phyloP scores from a whole-genome alignment of 108 stramenopile species.

The Nitzschia palea region DNA sequence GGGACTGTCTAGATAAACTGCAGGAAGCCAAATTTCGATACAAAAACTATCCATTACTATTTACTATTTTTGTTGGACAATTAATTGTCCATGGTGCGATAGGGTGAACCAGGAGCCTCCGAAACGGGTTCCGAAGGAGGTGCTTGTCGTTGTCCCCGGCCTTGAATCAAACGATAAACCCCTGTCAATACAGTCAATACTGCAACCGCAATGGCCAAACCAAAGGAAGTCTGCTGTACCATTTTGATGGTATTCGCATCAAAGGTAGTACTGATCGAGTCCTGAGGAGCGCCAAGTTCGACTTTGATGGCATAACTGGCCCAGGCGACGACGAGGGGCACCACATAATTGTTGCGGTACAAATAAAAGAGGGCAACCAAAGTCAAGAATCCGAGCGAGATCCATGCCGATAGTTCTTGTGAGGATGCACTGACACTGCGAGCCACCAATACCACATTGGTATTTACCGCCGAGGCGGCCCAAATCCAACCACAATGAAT shows the following conservation, averaged over 20 bases:
- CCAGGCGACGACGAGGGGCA: constrained; percentile 69
- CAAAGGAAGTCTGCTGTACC: neutral
- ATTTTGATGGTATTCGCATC: constrained; percentile 20
- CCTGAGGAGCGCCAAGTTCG: constrained; percentile 51
- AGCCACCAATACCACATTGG: constrained; percentile 66
- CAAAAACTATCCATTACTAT: too few species aligned
- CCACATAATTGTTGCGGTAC: constrained; percentile 40
- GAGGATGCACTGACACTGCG: constrained; percentile 23
- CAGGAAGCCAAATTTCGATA: too few species aligned
- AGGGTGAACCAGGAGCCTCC: too few species aligned
- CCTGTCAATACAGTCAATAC: neutral
- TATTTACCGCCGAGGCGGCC: constrained; percentile 76
- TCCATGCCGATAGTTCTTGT: constrained; percentile 54
- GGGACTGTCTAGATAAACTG: too few species aligned
- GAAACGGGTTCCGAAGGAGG: too few species aligned
- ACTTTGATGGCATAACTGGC: constrained; percentile 52
- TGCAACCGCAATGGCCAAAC: constrained; percentile 5
- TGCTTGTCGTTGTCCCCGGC: too few species aligned
- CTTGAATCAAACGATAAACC: neutral
- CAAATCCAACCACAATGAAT: constrained; percentile 84
- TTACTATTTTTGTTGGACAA: too few species aligned
- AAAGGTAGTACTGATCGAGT: constrained; percentile 54
- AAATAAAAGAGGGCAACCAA: constrained; percentile 50
- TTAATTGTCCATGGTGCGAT: too few species aligned
- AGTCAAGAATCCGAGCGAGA: constrained; percentile 48